These are phyloP conservation scores for Delitschia confertaspora DNA, from an alignment of 495 filamentous ascomycete species.

Conservation along the genomic window DNA sequence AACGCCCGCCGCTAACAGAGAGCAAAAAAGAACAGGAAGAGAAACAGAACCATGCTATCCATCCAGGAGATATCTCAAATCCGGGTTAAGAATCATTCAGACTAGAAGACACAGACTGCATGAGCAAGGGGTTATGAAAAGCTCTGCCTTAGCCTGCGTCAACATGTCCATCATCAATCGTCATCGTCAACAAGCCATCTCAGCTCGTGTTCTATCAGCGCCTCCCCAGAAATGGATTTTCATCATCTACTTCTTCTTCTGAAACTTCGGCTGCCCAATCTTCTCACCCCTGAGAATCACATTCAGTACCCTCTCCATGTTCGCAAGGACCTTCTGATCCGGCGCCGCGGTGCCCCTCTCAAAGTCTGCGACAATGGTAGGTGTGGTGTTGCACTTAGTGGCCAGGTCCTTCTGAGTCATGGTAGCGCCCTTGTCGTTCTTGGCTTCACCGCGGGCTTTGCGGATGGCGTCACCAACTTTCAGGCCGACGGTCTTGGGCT, in stretches of 20 bases:
- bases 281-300: constrained; percentile 72
- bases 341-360: constrained; percentile 73
- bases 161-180: no score
- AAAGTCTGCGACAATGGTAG: constrained; percentile 69
- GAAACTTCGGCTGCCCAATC: constrained; percentile 68
- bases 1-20: no score
- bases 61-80: no score
- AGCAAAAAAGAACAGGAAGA: no score
- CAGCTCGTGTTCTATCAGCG: no score
- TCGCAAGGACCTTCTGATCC: constrained; percentile 72
- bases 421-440: constrained; percentile 51
- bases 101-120: no score
- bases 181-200: no score
- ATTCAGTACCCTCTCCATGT: constrained; percentile 78
- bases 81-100: no score
- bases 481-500: constrained; percentile 79
- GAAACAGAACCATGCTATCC: no score
- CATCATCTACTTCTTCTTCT: constrained; percentile 48
- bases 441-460: constrained; percentile 52
- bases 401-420: constrained; percentile 97
- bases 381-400: constrained; percentile 84
- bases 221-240: neutral
- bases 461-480: constrained; percentile 76
- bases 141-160: no score
- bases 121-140: no score